These are phyloP conservation scores for Hymenoscyphus occultus DNA, from an alignment of 2,329 filamentous ascomycete species.

Conservation along the genomic window DNA sequence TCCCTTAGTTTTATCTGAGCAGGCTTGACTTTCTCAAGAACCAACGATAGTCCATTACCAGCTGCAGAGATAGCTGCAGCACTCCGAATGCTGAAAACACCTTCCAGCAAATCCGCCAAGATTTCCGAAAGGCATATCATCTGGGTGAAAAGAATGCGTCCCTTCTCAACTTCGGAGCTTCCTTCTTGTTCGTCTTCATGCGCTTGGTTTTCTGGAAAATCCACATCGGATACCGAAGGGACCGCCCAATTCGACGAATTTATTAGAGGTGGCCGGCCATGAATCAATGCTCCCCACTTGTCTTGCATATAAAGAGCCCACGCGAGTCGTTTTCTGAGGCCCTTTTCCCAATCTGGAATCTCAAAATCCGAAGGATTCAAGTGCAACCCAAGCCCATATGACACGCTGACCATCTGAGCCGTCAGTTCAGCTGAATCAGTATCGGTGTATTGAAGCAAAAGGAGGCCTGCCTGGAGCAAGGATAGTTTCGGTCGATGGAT, in stretches of 20 bases:
- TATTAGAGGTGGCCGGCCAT: constrained; percentile 56
- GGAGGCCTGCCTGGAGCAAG: constrained; percentile 52
- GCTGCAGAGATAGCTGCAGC: constrained; percentile 28
- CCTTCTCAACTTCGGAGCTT: constrained; percentile 41
- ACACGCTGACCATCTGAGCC: constrained; percentile 51
- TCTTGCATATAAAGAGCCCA: constrained; percentile 67
- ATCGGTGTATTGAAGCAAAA: constrained; percentile 46
- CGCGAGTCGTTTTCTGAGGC: constrained; percentile 57
- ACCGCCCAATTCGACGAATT: constrained; percentile 55
- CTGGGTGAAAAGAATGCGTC: constrained; percentile 48
- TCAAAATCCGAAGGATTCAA: constrained; percentile 61
- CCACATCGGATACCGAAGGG: constrained; percentile 41
- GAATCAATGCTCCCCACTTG: constrained; percentile 56
- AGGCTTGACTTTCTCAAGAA: constrained; percentile 48
- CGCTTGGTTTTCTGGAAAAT: constrained; percentile 41
- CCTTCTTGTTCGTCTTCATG: too few relatives aligned
- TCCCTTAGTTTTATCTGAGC: constrained; percentile 47
- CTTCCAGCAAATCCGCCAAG: constrained; percentile 49
- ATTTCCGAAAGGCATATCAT: constrained; percentile 50
- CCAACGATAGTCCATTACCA: constrained; percentile 29
- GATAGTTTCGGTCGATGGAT: constrained; percentile 53
- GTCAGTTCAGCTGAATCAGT: constrained; percentile 35
- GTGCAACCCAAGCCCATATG: constrained; percentile 57
- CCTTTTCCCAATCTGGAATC: constrained; percentile 61
- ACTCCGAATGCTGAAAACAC: constrained; percentile 43